Base-by-base conservation (phyloP, 2,329 filamentous ascomycete genomes). In the Hypoxylon sp. region DNA sequence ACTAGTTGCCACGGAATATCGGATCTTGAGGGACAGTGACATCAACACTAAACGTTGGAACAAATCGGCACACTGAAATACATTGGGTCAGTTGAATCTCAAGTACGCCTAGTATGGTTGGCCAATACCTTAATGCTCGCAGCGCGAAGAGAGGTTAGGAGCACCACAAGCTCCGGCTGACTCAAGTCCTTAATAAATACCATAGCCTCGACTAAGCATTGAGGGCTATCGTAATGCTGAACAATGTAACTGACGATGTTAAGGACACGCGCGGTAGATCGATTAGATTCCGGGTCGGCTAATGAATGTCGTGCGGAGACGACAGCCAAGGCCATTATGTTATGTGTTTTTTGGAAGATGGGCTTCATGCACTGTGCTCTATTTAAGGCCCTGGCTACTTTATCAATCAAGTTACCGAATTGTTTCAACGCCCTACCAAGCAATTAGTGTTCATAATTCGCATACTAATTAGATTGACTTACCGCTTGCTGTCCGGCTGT, bases 171-270 rank as follows among this genome's bases (percentile, higher is more conserved):
- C 5, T 85, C 84, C 0, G 77, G 71, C 2, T 80, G 75, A 1
- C 74, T 78, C 0, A 89, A 78, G 19, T 76, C 74, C 43, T 83
- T 80, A 2, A 84, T 75, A 60, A 83, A 85, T 0, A 69, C 67
- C 65, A 82, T 85, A 43, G 86, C 71, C 52, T 86, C 85, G 34
- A 82, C 80, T 60, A 87, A 86, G 60, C 79, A 84, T 5, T 79
- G 77, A 3, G 78, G 74, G n/a, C 76, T 80, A 0, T 68, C 67
- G n/a, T 74, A 76, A 58, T 82, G 77, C 34, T 78, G 75, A 1
- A 78, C 67, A 19, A 84, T 73, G 48, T 82, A 81, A 11, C 74
- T 72, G 11, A 79, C 61, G 10, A 85, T 65, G 32, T 80, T 79
- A 14, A 66, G 17, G 38, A 75, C 41, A 32, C 66, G 65, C 5